phyloP scores from a whole-genome alignment of 768 basidiomycete genomes.

The Lactarius deliciosus region DNA sequence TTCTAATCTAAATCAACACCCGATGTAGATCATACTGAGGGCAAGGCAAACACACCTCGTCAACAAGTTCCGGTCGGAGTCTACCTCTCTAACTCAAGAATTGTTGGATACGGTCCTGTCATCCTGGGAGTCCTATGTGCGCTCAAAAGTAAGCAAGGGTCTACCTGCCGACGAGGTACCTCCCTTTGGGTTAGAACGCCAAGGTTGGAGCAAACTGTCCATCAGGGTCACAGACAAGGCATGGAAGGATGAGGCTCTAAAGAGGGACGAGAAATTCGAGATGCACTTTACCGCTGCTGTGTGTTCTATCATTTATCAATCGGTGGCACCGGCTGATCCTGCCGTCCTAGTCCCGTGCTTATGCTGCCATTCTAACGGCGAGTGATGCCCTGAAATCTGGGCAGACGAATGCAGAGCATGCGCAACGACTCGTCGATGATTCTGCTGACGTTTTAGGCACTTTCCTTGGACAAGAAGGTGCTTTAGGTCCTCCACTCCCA shows the following conservation, averaged over 20 bases:
- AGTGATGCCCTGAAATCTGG: slow-evolving; percentile 44
- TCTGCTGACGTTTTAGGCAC: slow-evolving; percentile 76
- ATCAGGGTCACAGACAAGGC: slow-evolving; percentile 46
- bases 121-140: slow-evolving; percentile 68
- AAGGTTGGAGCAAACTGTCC: slow-evolving; percentile 53
- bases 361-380: slow-evolving; percentile 54
- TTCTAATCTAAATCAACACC: background rate
- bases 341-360: slow-evolving; percentile 45
- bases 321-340: slow-evolving; percentile 16
- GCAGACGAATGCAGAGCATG: slow-evolving; percentile 43
- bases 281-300: slow-evolving; percentile 85
- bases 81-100: slow-evolving; percentile 51
- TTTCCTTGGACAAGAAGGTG: slow-evolving; percentile 74
- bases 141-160: slow-evolving; percentile 61
- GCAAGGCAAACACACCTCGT: slow-evolving; percentile 80
- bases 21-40: slow-evolving; percentile 83
- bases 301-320: slow-evolving; percentile 35
- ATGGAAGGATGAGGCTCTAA: slow-evolving; percentile 72
- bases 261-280: slow-evolving; percentile 87
- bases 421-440: slow-evolving; percentile 63
- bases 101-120: slow-evolving; percentile 56
- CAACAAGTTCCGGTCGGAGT: slow-evolving; percentile 57
- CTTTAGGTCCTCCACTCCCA: slow-evolving; percentile 25
- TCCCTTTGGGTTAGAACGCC: slow-evolving; percentile 48
- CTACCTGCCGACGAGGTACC: slow-evolving; percentile 53